Evolutionary conservation across 208 protist genomes (phyloP).

Genomic region (Leishmania aethiopica): DNA sequence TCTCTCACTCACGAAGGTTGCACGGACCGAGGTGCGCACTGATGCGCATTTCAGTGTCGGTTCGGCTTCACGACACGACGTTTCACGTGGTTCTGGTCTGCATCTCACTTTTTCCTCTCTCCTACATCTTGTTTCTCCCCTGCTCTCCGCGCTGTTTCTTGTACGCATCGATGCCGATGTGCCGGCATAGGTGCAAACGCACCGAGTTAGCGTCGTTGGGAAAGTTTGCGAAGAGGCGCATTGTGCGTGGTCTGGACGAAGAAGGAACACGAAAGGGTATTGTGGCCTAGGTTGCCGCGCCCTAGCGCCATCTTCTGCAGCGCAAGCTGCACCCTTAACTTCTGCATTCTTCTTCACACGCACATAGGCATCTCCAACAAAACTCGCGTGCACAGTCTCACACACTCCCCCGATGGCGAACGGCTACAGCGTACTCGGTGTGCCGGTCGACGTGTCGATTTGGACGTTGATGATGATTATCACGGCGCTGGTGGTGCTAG

Average conservation of each 20-base stretch:
- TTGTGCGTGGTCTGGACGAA: neutral
- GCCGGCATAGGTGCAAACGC: neutral
- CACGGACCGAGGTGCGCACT: neutral
- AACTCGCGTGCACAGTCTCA: neutral
- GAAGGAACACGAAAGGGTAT: neutral
- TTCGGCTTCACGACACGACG: neutral
- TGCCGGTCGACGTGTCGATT: constrained; percentile 42
- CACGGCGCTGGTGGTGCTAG: constrained; percentile 42
- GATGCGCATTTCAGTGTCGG: neutral
- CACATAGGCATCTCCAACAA: neutral
- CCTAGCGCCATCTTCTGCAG: neutral
- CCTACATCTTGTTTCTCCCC: neutral
- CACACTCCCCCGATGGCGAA: constrained; percentile 13
- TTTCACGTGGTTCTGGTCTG: neutral
- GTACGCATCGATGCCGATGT: neutral
- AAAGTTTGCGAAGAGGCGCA: neutral
- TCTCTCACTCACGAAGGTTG: neutral
- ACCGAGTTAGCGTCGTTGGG: neutral
- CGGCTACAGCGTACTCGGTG: constrained; percentile 46
- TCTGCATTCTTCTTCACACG: neutral
- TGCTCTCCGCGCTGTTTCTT: neutral
- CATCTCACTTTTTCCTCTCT: neutral
- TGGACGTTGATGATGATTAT: constrained; percentile 40
- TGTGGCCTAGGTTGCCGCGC: neutral
- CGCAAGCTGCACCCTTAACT: neutral